Base-by-base conservation (phyloP, 2,329 filamentous ascomycete species). In the Tolypocladium ophioglossoides region DNA sequence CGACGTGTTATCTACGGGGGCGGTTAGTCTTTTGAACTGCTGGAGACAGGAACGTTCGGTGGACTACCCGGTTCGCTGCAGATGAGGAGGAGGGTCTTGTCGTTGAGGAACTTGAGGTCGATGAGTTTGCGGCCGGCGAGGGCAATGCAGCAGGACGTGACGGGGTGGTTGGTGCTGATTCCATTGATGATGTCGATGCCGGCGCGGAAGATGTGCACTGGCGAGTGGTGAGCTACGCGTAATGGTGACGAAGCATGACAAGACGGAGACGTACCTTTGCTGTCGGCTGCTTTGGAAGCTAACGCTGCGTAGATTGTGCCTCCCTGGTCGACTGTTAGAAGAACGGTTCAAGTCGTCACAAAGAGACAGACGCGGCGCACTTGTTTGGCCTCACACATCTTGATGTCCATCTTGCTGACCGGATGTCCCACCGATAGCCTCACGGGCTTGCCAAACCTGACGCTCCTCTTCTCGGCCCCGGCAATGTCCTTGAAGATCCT, bases 71-170 rank as follows among this genome's bases (percentile, higher is more conserved):
- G 27, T 52, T 59, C 46, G 65, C 63, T 68, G 78, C 79, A 68
- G 2, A 91, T 75, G 1, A 88, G 60, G 52, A 90, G 73, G 2
- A 91, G 65, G 0, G 72, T 75, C 14, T 75, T 68, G 54, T 86
- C 80, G 61, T 86, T 77, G 46, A 88, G 75, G 62, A 91, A 89
- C 63, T 85, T 84, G 16, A 86, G 67, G 64, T 90, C 85, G 22
- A 82, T 66, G 18, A 85, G 68, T n/a, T 66, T 70, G 12, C 70
- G 70, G 7, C 69, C 62, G 1, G 67, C 70, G 2, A 82, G 66
- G 35, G 68, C 67, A 10, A 83, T 57, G 27, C 66, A 64, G 38
- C 73, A 72, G 4, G 68, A 67, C n/a, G 66, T 65, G 2, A 71
- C 71, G 1, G 67, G 61, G 3, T 70, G 62, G 38, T 68, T 66